Evolutionary conservation across 371 early-diverging fungal genomes (phyloP).

Genomic region (Rhizopus stolonifer): DNA sequence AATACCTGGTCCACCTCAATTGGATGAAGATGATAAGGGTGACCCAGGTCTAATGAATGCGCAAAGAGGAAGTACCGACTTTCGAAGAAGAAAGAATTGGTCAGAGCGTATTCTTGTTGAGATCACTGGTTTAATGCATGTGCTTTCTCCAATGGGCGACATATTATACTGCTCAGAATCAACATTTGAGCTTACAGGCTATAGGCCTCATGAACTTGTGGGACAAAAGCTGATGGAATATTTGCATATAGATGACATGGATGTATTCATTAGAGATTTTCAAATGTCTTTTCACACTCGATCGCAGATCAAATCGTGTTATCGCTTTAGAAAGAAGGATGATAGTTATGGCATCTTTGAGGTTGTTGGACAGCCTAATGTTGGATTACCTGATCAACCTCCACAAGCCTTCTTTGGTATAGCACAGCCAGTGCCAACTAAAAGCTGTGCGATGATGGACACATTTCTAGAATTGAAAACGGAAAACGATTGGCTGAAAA

Average conservation of each 20-base stretch:
- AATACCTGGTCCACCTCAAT: neutral
- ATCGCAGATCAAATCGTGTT: slow-evolving; percentile 43
- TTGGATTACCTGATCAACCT: slow-evolving; percentile 25
- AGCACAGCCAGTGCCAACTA: slow-evolving; percentile 52
- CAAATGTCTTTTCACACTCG: slow-evolving; percentile 47
- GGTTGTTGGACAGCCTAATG: slow-evolving; percentile 49
- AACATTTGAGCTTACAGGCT: slow-evolving; percentile 51
- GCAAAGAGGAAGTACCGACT: slow-evolving; percentile 37
- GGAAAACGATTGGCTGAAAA: slow-evolving; percentile 52
- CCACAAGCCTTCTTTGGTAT: slow-evolving; percentile 53
- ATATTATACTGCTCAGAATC: slow-evolving; percentile 63
- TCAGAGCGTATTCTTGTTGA: slow-evolving; percentile 57
- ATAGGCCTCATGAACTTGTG: slow-evolving; percentile 55
- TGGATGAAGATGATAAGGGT: neutral
- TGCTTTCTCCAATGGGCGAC: slow-evolving; percentile 54
- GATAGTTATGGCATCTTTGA: slow-evolving; percentile 49
- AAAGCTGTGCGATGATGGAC: slow-evolving; percentile 50
- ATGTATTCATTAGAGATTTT: slow-evolving; percentile 48
- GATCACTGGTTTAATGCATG: slow-evolving; percentile 62
- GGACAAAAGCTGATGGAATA: slow-evolving; percentile 55
- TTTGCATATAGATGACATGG: slow-evolving; percentile 61
- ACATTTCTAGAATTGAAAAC: slow-evolving; percentile 55
- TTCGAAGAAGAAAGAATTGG: slow-evolving; percentile 55
- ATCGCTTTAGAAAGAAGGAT: slow-evolving; percentile 55
- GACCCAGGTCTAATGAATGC: neutral